Base-by-base conservation (phyloP, 805 yeast species). In the Ogataea pilisensis region DNA sequence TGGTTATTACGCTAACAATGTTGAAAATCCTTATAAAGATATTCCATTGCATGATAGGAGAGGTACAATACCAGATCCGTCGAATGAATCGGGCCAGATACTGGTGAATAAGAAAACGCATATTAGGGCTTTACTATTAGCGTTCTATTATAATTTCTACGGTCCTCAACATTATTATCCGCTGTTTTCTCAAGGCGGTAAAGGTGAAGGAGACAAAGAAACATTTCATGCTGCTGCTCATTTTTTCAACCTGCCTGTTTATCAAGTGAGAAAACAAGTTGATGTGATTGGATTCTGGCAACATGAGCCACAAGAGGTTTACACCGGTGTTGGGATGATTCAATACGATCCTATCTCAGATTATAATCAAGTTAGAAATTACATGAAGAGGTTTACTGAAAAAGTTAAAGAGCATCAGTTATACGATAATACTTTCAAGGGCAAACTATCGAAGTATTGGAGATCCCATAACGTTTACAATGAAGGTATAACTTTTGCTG, bases 161-260 rank as follows among this genome's bases (percentile, higher is more conserved):
- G 80, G 80, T 0, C 79, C 78, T 4, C 56, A 63, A 14, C 57
- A 68, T 38, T 75, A 62, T 46, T 75, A 74, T 45, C 73, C 71
- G 20, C 54, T 75, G 16, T 61, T 74, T 35, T 66, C 75, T 0
- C 69, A 72, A 55, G 78, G 78, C 48, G 58, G 62, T 5, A 39
- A 44, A 21, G 82, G 82, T 11, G 80, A 76, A 56, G 82, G 82
- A 27, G 82, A 76, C 50, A 76, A 76, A 49, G 82, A 76, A 45
- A 76, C 82, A 2, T 76, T 76, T 49, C 59, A 69, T 46, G 80
- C 80, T 0, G 79, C 80, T 5, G 72, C 78, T 7, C 58, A 62
- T 13, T 73, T 67, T 13, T 63, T 67, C 31, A 56, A 60, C 9
- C 61, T 69, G 39, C 63, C 67, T 1, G 73, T 61, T 39, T 76